Evolutionary conservation across 2,329 filamentous ascomycete species (phyloP).

Genomic region (Ceratocystis papillata): DNA sequence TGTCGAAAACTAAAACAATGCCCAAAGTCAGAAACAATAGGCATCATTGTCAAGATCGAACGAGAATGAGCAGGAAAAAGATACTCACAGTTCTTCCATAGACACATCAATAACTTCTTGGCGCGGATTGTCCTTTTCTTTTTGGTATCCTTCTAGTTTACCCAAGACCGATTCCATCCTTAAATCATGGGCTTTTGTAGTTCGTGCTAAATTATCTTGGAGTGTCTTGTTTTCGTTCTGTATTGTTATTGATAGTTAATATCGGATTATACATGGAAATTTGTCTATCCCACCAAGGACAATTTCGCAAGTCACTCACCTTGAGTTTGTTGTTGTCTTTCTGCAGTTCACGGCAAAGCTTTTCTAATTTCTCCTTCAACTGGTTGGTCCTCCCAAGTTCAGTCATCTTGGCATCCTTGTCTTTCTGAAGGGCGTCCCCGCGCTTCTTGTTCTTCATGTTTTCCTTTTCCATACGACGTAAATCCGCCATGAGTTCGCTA

Average conservation of each 20-base stretch:
- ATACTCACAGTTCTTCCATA: conserved; percentile 73
- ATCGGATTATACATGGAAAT: neutral
- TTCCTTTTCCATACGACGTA: conserved; percentile 91
- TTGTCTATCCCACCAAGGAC: neutral
- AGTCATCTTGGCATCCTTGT: conserved; percentile 79
- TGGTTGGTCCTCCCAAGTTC: conserved; percentile 84
- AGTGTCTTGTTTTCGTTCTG: conserved; percentile 89
- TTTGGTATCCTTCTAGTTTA: conserved; percentile 79
- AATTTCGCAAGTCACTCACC: conserved; percentile 39
- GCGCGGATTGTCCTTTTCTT: conserved; percentile 72
- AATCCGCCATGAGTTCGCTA: conserved; percentile 79
- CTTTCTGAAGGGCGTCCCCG: conserved; percentile 87
- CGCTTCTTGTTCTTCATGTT: conserved; percentile 94
- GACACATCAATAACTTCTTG: conserved; percentile 75
- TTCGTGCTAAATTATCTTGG: conserved; percentile 73
- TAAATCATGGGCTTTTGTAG: conserved; percentile 72
- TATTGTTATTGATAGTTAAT: conserved; percentile 10
- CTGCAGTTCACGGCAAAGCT: conserved; percentile 84
- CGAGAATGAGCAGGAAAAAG: neutral
- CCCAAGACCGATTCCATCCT: conserved; percentile 69
- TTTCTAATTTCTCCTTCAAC: conserved; percentile 93
- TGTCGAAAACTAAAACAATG: conserved; percentile 55
- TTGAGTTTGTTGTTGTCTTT: conserved; percentile 98
- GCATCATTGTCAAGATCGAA: neutral
- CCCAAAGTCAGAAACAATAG: conserved; percentile 23